Base-by-base conservation (phyloP, 2,329 filamentous ascomycete species). In the Zarea fungicola region DNA sequence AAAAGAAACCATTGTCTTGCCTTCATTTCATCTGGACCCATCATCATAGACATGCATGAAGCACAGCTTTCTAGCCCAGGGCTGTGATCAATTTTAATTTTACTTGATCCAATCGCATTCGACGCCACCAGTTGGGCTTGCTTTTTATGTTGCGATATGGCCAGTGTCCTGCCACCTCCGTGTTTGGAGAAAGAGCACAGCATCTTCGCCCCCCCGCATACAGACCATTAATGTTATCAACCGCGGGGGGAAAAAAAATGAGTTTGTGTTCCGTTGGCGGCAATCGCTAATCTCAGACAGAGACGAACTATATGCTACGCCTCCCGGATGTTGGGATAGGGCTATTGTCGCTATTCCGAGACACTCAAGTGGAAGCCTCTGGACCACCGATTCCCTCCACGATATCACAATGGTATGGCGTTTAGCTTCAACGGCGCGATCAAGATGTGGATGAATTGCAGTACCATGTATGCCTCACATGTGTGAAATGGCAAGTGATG, bases 1-100 rank as follows among this genome's bases (percentile, higher is more conserved):
- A 45, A 21, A 46, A 46, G 43, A 22, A 46, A 46, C 13, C 42
- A 16, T 25, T 46, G 43, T 46, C 43, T 46, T 39, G 32, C 18
- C 21, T 14, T 32, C 35, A 46, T 46, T 39, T 46, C 19, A 31
- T 46, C 34, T 28, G 34, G 42, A n/a, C 13, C 42, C 32, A 36
- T 44, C 26, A 36, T 44, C 42, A 29, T 35, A 46, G 34, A 46
- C 43, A 39, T 31, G 18, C 43, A 46, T 16, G 19, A 19, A 23
- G 23, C 16, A 6, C 34, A 22, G 6, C 18, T 37, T n/a, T 28
- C 42, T 29, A 28, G 22, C 11, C n/a, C n/a, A n/a, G n/a, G n/a
- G n/a, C n/a, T n/a, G n/a, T n/a, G n/a, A 16, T 6, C 31, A 37
- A 19, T 31, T 11, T 32, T 36, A 14, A 23, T 23, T n/a, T 28